Conservation (phyloP, 768 basidiomycete species). For the Russula brevipes region DNA sequence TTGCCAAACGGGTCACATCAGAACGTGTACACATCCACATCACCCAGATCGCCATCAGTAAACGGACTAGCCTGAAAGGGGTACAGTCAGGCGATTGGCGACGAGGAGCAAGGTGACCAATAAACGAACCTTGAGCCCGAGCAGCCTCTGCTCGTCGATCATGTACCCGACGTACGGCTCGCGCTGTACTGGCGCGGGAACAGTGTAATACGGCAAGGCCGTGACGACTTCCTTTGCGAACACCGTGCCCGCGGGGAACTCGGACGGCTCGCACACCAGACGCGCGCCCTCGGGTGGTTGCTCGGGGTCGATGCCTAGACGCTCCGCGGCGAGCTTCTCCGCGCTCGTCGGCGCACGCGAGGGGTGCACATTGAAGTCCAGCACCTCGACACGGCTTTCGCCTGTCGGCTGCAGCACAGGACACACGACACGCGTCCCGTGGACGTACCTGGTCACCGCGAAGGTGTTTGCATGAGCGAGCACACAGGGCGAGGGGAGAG, state of each 20-base stretch:
- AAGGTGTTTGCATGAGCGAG: too few species aligned
- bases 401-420: slow-evolving; percentile 20
- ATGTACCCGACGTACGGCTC: slow-evolving; percentile 34
- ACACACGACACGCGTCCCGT: slow-evolving; percentile 39
- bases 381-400: slow-evolving; percentile 23
- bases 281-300: neutral
- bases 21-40: slow-evolving; percentile 37
- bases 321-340: slow-evolving; percentile 7
- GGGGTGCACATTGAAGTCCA: slow-evolving; percentile 33
- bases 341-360: slow-evolving; percentile 10
- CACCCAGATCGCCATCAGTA: slow-evolving; percentile 33
- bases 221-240: slow-evolving; percentile 31
- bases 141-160: slow-evolving; percentile 38
- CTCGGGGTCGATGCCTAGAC: slow-evolving; percentile 6
- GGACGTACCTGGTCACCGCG: slow-evolving; percentile 31
- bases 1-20: slow-evolving; percentile 20
- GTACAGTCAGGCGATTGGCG: too few species aligned
- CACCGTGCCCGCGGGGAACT: slow-evolving; percentile 19
- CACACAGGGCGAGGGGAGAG: neutral
- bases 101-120: neutral
- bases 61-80: slow-evolving; percentile 29
- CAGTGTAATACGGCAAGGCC: slow-evolving; percentile 30
- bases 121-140: slow-evolving; percentile 34
- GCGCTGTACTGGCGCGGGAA: slow-evolving; percentile 10
- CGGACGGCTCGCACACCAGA: slow-evolving; percentile 7